phyloP scores from a whole-genome alignment of 495 filamentous ascomycete species.

The Beverwykella pulmonaria region DNA sequence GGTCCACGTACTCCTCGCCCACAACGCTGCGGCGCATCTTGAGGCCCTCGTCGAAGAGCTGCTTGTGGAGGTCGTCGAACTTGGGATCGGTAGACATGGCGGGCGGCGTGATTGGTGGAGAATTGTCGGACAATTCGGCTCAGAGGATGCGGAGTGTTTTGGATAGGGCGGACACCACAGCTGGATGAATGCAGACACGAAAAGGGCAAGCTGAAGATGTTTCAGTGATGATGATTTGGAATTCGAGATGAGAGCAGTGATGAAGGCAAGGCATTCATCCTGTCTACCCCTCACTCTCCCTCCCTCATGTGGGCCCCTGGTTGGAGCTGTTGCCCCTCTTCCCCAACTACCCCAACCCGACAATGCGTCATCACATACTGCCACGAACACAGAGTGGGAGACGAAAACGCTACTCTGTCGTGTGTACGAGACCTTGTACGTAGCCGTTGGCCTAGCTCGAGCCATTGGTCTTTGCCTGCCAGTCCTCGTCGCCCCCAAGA shows the following conservation, averaged over 20 bases:
- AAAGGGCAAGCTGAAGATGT: not conserved
- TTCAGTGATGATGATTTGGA: constrained; percentile 17
- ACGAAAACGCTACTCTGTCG: too few species aligned
- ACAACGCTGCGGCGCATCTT: constrained; percentile 57
- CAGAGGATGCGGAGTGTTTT: constrained; percentile 5
- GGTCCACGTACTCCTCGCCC: constrained; percentile 58
- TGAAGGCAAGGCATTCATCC: constrained; percentile 5
- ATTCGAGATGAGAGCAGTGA: constrained; percentile 1
- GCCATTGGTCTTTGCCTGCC: constrained; percentile 41
- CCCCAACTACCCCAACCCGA: constrained; percentile 27
- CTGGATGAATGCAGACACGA: constrained; percentile 14
- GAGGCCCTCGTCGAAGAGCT: constrained; percentile 60
- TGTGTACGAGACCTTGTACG: not conserved
- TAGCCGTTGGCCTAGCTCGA: not conserved
- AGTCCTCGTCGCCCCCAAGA: constrained; percentile 55
- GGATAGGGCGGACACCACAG: not conserved
- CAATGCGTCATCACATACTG: not conserved
- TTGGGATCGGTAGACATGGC: constrained; percentile 36
- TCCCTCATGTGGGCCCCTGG: constrained; percentile 17
- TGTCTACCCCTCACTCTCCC: constrained; percentile 4
- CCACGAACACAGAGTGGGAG: not conserved
- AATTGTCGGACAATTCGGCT: not conserved
- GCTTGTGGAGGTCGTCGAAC: constrained; percentile 49
- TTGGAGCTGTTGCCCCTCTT: constrained; percentile 23
- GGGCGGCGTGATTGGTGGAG: constrained; percentile 21